Conservation (phyloP, 495 filamentous ascomycete genomes). For the Neurospora intermedia region DNA sequence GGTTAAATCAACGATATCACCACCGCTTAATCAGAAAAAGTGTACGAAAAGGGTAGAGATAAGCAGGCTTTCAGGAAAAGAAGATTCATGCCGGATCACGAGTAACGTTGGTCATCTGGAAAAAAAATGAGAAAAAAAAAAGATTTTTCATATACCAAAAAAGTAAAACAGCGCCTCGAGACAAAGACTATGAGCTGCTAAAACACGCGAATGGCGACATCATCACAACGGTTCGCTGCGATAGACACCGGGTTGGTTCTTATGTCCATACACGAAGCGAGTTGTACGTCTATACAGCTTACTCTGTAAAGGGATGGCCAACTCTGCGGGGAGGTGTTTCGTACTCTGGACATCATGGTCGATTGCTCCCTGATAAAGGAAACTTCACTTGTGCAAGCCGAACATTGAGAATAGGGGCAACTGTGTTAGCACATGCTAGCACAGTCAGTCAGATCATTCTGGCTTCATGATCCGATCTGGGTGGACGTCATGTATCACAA, state of each 20-base stretch:
- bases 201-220: no score
- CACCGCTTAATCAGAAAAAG: not conserved
- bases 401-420: not conserved
- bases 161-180: no score
- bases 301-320: no score
- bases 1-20: slow-evolving; percentile 24
- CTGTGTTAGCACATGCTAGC: not conserved
- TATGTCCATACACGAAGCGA: no score
- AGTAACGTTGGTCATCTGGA: not conserved
- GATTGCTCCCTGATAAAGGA: not conserved
- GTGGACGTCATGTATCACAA: not conserved
- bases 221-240: no score
- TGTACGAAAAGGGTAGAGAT: not conserved
- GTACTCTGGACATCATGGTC: not conserved
- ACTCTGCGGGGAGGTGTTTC: not conserved
- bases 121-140: not conserved
- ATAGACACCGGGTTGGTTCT: no score
- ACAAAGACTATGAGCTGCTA: no score
- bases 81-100: not conserved
- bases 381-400: not conserved
- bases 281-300: no score
- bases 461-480: not conserved
- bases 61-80: not conserved
- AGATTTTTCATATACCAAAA: not conserved
- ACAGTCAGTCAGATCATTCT: not conserved